These are phyloP conservation scores for Elongisporangium undulatum DNA, from an alignment of 352 stramenopile species.

Conservation along the genomic window DNA sequence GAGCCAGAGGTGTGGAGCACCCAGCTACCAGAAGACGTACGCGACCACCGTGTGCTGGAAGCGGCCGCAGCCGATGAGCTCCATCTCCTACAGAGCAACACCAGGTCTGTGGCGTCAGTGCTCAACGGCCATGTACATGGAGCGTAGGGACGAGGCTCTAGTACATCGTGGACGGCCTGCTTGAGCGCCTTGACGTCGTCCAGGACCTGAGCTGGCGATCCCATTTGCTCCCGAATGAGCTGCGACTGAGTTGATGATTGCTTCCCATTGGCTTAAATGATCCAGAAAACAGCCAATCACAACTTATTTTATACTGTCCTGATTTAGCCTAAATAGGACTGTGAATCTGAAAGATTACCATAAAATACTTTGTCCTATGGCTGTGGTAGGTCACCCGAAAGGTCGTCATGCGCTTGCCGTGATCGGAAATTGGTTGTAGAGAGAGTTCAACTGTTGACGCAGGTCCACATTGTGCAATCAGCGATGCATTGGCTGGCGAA, in stretches of 20 bases:
- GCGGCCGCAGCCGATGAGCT: conserved; percentile 64
- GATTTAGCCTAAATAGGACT: background rate
- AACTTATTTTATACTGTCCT: background rate
- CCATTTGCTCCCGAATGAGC: background rate
- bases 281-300: background rate
- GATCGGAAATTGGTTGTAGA: background rate
- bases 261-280: background rate
- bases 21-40: conserved; percentile 32
- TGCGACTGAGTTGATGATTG: background rate
- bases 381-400: no score
- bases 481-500: background rate
- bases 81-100: conserved; percentile 46
- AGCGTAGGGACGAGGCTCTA: conserved; percentile 2
- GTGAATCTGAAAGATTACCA: no score
- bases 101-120: background rate
- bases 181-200: conserved; percentile 61
- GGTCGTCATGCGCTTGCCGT: no score
- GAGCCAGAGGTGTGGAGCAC: background rate
- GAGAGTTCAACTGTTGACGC: background rate
- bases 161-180: conserved; percentile 54
- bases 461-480: background rate
- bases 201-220: conserved; percentile 16
- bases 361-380: no score
- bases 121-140: background rate
- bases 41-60: conserved; percentile 67